These are phyloP conservation scores for Pyricularia pennisetigena DNA, from an alignment of 2,329 filamentous ascomycete genomes.

Conservation along the genomic window DNA sequence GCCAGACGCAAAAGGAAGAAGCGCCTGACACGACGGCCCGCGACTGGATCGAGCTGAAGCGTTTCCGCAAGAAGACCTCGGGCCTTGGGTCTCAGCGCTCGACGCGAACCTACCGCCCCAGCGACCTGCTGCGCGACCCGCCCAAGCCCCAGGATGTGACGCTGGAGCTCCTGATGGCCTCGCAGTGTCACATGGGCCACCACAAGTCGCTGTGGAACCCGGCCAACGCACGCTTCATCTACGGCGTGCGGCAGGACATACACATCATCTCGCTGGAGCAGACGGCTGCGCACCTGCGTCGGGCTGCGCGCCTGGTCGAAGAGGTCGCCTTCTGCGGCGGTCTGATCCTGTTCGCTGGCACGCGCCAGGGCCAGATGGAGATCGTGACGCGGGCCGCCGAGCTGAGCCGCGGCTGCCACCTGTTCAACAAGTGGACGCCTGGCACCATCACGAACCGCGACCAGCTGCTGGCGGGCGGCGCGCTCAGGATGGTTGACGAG, in stretches of 20 bases:
- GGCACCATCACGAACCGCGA: conserved; percentile 89
- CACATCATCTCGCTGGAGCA: conserved; percentile 90
- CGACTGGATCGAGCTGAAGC: conserved; percentile 24
- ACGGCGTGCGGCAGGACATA: conserved; percentile 75
- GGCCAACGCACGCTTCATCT: conserved; percentile 87
- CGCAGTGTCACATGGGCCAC: conserved; percentile 84
- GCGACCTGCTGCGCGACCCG: conserved; percentile 59
- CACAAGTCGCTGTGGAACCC: conserved; percentile 90
- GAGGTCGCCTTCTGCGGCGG: conserved; percentile 77
- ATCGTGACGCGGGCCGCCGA: conserved; percentile 73
- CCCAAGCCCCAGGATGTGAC: conserved; percentile 72
- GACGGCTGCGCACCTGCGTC: conserved; percentile 81
- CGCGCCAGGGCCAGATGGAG: conserved; percentile 68
- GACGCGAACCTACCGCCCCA: conserved; percentile 50
- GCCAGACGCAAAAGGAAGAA: background rate
- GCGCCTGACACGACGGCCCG: conserved; percentile 18
- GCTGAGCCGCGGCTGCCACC: conserved; percentile 68
- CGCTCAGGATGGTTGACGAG: conserved; percentile 67
- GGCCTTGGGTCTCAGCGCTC: conserved; percentile 38
- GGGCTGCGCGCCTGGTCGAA: conserved; percentile 85
- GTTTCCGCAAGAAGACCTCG: conserved; percentile 34
- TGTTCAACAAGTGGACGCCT: conserved; percentile 89
- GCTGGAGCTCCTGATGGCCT: conserved; percentile 81
- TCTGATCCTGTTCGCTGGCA: conserved; percentile 84
- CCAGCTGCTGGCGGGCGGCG: conserved; percentile 66